Conservation (phyloP, 768 basidiomycete species). For the Rhodotorula sphaerocarpa region DNA sequence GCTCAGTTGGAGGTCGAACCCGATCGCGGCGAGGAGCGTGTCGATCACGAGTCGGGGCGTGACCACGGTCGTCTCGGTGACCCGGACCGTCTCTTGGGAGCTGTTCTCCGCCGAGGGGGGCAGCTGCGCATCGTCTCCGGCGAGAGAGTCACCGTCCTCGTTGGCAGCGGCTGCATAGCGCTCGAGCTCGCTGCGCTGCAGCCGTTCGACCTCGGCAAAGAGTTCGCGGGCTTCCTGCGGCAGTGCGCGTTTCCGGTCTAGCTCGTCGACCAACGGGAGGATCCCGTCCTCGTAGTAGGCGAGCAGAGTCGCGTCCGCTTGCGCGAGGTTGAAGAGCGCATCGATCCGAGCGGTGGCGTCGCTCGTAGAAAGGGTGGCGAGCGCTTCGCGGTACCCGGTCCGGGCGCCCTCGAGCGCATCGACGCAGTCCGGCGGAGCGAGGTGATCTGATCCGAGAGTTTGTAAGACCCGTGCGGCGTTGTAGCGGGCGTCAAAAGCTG, state of each 20-base stretch:
- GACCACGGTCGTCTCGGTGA: slow-evolving; percentile 19
- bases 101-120: neutral
- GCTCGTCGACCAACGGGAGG: neutral
- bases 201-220: slow-evolving; percentile 27
- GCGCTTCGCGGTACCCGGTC: slow-evolving; percentile 12
- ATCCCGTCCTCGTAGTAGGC: slow-evolving; percentile 18
- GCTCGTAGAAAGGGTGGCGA: neutral
- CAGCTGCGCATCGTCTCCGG: neutral
- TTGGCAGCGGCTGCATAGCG: neutral
- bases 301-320: slow-evolving; percentile 12
- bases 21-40: slow-evolving; percentile 28
- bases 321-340: slow-evolving; percentile 30
- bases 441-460: slow-evolving; percentile 26
- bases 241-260: neutral
- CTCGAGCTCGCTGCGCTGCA: slow-evolving; percentile 28
- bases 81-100: neutral
- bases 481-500: slow-evolving; percentile 28
- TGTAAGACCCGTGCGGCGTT: slow-evolving; percentile 23
- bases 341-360: slow-evolving; percentile 16
- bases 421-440: neutral
- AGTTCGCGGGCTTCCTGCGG: slow-evolving; percentile 20
- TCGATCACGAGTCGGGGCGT: slow-evolving; percentile 30
- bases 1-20: slow-evolving; percentile 18
- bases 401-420: slow-evolving; percentile 11
- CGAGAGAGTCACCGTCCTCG: neutral